Conservation (phyloP, 73 alveolate species). For the Paramecium bursaria region DNA sequence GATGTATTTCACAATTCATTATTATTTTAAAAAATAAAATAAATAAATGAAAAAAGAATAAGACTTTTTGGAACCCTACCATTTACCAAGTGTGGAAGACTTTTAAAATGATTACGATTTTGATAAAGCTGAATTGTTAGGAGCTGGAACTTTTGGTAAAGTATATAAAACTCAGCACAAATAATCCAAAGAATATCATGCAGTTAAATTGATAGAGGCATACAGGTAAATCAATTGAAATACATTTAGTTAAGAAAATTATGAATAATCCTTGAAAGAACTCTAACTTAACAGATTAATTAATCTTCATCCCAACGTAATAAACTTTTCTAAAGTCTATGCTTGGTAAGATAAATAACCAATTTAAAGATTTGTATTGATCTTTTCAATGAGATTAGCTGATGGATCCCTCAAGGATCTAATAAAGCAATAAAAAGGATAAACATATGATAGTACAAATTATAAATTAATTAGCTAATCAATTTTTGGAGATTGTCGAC, state of each 20-base stretch:
- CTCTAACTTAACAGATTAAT: constrained; percentile 18
- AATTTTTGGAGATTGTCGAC: constrained; percentile 13
- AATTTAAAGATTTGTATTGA: neutral
- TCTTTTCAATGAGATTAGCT: constrained; percentile 34
- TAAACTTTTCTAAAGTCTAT: constrained; percentile 16
- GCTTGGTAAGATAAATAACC: constrained; percentile 51
- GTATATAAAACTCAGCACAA: constrained; percentile 14
- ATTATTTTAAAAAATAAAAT: no score
- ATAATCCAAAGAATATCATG: neutral
- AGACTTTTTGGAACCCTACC: neutral
- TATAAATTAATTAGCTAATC: neutral
- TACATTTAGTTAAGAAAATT: constrained; percentile 12
- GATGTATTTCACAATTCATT: neutral
- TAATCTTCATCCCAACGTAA: constrained; percentile 37
- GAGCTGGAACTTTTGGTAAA: constrained; percentile 32
- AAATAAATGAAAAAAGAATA: constrained; percentile 2
- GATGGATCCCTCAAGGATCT: constrained; percentile 11
- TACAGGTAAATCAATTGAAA: neutral
- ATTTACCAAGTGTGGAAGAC: constrained; percentile 55
- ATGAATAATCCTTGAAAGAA: constrained; percentile 11
- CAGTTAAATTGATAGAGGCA: constrained; percentile 32
- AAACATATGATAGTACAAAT: constrained; percentile 1
- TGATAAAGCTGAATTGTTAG: neutral
- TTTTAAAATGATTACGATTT: constrained; percentile 19
- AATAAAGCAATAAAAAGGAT: neutral